These are phyloP conservation scores for Nyctanthes arbortristis DNA, from an alignment of 257 asterid genomes.

Conservation along the genomic window DNA sequence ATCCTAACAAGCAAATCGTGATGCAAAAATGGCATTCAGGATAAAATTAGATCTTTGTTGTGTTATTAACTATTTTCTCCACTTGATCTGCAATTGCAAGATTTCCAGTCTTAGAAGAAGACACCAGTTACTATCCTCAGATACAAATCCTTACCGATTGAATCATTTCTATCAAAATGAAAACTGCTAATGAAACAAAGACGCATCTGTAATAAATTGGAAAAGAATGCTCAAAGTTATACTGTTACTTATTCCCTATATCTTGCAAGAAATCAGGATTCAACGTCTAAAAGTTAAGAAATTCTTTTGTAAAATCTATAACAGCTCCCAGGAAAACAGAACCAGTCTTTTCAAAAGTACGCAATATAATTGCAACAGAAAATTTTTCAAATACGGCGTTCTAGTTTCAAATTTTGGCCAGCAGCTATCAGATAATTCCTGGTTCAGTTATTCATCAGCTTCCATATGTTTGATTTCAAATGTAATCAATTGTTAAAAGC, in stretches of 20 bases:
- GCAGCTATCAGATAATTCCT: neutral
- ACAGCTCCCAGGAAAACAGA: neutral
- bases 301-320: slow-evolving; percentile 2
- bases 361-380: neutral
- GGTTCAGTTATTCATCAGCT: neutral
- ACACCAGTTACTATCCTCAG: neutral
- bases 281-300: slow-evolving; percentile 1
- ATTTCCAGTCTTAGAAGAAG: neutral
- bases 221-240: neutral
- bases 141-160: neutral
- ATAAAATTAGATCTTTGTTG: neutral
- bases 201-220: neutral
- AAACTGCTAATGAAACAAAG: neutral
- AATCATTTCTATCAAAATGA: neutral
- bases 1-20: slow-evolving; percentile 9
- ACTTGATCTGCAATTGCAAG: neutral
- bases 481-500: neutral
- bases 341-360: neutral
- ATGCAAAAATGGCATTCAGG: neutral
- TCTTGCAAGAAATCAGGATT: neutral
- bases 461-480: neutral
- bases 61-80: neutral
- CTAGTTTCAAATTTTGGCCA: neutral
- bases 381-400: neutral
- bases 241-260: slow-evolving; percentile 8